Conservation (phyloP, 163 green algal genomes). For the Scenedesmus sp. region DNA sequence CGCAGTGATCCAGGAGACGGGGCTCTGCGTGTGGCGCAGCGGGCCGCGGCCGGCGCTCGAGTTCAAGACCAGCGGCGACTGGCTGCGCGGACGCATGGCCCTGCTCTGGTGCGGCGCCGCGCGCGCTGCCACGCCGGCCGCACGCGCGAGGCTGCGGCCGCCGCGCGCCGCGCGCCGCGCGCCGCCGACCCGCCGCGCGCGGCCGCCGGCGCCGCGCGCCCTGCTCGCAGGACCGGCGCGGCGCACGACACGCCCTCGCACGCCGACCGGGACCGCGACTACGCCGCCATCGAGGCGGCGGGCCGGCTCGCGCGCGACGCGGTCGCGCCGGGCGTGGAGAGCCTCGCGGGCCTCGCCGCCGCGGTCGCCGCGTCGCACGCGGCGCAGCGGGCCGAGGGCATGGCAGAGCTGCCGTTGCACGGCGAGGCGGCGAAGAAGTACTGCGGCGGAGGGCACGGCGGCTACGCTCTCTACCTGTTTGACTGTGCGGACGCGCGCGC, state of each 20-base stretch:
- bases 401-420: constrained; percentile 30
- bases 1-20: constrained; percentile 47
- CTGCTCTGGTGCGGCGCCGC: constrained; percentile 41
- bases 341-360: constrained; percentile 23
- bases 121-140: constrained; percentile 25
- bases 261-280: constrained; percentile 41
- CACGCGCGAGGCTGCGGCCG: no score
- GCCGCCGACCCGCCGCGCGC: no score
- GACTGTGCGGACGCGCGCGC: neutral
- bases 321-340: constrained; percentile 30
- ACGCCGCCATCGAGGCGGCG: constrained; percentile 32
- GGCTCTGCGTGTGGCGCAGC: constrained; percentile 51
- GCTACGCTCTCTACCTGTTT: constrained; percentile 50
- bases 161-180: no score
- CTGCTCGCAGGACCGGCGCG: constrained; percentile 44
- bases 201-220: no score
- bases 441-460: constrained; percentile 42
- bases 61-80: constrained; percentile 40
- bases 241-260: constrained; percentile 39
- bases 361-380: constrained; percentile 31
- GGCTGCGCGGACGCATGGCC: constrained; percentile 1
- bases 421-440: constrained; percentile 45
- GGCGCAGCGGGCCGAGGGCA: constrained; percentile 45
- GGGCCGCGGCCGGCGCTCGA: constrained; percentile 40
- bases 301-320: constrained; percentile 29